Base-by-base conservation (phyloP, 2,329 filamentous ascomycete genomes). In the Trichoderma koningiopsis region DNA sequence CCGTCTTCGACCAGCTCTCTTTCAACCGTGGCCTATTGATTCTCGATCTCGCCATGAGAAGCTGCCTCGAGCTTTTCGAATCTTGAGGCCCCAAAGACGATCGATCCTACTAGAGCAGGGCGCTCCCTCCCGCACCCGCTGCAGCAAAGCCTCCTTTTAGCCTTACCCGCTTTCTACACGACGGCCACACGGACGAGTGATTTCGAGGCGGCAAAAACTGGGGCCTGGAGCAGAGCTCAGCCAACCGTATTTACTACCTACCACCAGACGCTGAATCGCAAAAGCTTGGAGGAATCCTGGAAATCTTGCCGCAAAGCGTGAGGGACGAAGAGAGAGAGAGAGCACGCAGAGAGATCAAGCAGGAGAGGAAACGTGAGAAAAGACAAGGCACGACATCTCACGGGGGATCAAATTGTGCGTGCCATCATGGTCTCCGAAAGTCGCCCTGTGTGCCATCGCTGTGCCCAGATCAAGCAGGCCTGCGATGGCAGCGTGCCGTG, bases 401-500 rank as follows among this genome's bases (percentile, higher is more conserved):
- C 7, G 8, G 31, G 24, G 27, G 31, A 35, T 5, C 31, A 13
- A 37, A 22, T 33, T 35, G 19, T 31, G 33, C 33, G 10, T 52
- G 29, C 64, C 65, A 22, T 63, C 55, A 77, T 77, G 76, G 76
- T 75, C 67, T 71, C 74, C 65, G 75, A 77, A 27, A 74, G 71
- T 62, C 72, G 75, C 31, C 74, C 76, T 29, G 77, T 78, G 24
- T 80, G 78, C 70, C 73, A 76, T 49, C 78, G 78, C 72, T 79
- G 78, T 62, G 77, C 77, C 29, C 75, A 79, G 72, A 79, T 79
- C 70, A 79, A 79, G 68, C 78, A 79, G 72, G 78, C 76, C 56
- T 79, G 78, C 70, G 75, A 78, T 68, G 77, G 78, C 68, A 76
- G 73, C 31, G 68, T 76, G 7, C 78, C 78, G 7, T 79, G 78